A percentile compares a stretch with the other conserved stretches of the same genome.
Conservation (phyloP, 345 rosid genomes). For the Syzygium jambos region DNA sequence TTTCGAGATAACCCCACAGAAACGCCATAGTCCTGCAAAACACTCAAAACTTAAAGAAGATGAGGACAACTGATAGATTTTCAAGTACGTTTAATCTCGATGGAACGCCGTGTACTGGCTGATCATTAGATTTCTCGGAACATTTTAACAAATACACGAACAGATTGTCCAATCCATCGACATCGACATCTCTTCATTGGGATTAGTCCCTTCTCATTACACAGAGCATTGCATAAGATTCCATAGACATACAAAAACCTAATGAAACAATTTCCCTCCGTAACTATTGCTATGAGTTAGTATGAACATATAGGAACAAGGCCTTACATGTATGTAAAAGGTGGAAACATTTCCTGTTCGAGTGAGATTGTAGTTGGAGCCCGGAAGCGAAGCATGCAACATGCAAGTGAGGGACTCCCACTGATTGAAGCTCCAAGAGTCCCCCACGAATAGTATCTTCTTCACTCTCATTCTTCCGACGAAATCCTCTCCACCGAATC, state of each 20-base stretch:
- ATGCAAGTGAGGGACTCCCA: constrained; percentile 75
- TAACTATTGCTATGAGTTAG: too few species aligned
- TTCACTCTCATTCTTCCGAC: constrained; percentile 44
- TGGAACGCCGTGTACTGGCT: neutral
- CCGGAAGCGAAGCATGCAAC: constrained; percentile 50
- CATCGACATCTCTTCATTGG: neutral
- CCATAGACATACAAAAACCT: neutral
- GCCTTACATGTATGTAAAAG: constrained; percentile 26
- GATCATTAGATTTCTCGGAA: neutral
- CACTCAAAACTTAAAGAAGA: neutral
- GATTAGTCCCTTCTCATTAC: neutral
- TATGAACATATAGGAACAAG: neutral
- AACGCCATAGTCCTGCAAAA: constrained; percentile 32
- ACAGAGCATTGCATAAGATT: neutral
- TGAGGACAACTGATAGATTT: neutral
- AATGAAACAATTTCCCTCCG: too few species aligned
- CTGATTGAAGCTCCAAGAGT: constrained; percentile 73
- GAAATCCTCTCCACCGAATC: constrained; percentile 45
- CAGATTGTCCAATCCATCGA: neutral
- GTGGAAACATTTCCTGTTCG: constrained; percentile 21
- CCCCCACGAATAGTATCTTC: constrained; percentile 70
- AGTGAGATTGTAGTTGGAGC: constrained; percentile 17
- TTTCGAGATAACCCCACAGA: constrained; percentile 24
- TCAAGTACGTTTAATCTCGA: neutral
- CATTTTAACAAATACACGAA: neutral